These are phyloP conservation scores for Penicillium hesseltinei DNA, from an alignment of 2,329 filamentous ascomycete genomes.

Conservation along the genomic window DNA sequence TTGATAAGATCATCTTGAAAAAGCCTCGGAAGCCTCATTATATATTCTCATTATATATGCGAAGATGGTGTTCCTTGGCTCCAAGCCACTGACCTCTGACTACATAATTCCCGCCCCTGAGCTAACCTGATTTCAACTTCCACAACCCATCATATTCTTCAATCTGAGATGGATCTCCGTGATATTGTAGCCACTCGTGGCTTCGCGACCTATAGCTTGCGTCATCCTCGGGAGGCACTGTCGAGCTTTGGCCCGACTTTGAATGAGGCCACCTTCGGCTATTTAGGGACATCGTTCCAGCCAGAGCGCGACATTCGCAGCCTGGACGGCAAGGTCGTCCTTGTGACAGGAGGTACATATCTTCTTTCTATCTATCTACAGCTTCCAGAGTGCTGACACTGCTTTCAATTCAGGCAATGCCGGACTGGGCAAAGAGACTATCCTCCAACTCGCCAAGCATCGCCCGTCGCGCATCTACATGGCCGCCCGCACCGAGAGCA, in stretches of 20 bases:
- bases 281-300: constrained; percentile 38
- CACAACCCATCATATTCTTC: background rate
- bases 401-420: constrained; percentile 39
- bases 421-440: constrained; percentile 49
- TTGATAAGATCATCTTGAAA: background rate
- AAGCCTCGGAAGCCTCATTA: background rate
- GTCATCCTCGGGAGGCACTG: constrained; percentile 31
- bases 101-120: background rate
- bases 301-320: constrained; percentile 48
- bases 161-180: constrained; percentile 15
- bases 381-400: background rate
- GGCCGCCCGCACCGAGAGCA: constrained; percentile 48
- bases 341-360: constrained; percentile 51
- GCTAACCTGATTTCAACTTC: background rate
- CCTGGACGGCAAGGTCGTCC: constrained; percentile 50
- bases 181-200: constrained; percentile 15
- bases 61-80: background rate
- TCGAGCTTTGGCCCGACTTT: constrained; percentile 36
- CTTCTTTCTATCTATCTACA: background rate
- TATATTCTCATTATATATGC: background rate
- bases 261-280: constrained; percentile 35
- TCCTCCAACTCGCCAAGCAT: constrained; percentile 52
- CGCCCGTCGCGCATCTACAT: constrained; percentile 55
- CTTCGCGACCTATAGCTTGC: constrained; percentile 24
- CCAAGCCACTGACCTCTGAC: background rate